A percentile compares a stretch with the other conserved stretches of the same genome.
phyloP scores from a whole-genome alignment of 208 protist genomes.

The Porcisia deanei region DNA sequence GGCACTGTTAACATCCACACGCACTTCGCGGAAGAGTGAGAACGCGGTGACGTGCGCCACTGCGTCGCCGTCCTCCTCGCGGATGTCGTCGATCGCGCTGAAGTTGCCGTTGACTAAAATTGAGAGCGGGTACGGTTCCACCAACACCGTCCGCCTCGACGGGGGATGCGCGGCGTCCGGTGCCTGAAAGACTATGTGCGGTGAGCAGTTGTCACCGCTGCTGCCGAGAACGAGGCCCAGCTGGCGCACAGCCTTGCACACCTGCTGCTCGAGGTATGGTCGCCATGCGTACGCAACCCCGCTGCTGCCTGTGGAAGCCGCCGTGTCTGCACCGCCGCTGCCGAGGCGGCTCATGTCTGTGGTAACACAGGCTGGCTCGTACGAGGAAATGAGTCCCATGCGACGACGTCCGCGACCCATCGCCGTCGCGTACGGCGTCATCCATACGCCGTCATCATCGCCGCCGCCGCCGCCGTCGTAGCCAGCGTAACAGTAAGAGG shows the following conservation, averaged over 20 bases:
- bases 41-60: constrained; percentile 27
- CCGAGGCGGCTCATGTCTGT: background rate
- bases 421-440: constrained; percentile 42
- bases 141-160: constrained; percentile 20
- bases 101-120: constrained; percentile 49
- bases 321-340: background rate
- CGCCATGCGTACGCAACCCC: constrained; percentile 26
- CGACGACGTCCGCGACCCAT: constrained; percentile 44
- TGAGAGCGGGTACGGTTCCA: constrained; percentile 55
- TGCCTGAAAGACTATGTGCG: constrained; percentile 18
- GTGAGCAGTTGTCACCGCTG: background rate
- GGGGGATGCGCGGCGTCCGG: constrained; percentile 12
- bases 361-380: constrained; percentile 40
- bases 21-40: constrained; percentile 46
- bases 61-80: constrained; percentile 32
- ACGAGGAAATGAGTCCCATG: constrained; percentile 61
- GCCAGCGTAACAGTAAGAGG: constrained; percentile 8
- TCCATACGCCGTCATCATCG: constrained; percentile 9
- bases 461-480: background rate
- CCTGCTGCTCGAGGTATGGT: constrained; percentile 40
- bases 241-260: constrained; percentile 30
- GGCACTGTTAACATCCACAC: constrained; percentile 36
- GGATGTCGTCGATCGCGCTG: constrained; percentile 41
- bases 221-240: constrained; percentile 31
- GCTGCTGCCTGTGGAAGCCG: background rate